Conservation (phyloP, 2,329 filamentous ascomycete species). For the Hypoxylon sp. region DNA sequence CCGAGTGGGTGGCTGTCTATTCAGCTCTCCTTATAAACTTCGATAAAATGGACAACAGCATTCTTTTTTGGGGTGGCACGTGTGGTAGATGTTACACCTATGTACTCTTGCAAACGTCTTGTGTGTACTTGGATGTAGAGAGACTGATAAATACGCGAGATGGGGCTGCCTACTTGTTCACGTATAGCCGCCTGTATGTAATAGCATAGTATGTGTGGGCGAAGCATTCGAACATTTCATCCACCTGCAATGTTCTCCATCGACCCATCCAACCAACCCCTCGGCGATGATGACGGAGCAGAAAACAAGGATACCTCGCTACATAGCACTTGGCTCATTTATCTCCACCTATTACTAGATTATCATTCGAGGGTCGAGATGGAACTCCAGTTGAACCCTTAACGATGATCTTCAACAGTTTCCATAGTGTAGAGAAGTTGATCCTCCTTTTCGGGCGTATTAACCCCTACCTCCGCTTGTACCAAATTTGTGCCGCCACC, state of each 20-base stretch:
- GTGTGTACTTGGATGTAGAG: constrained; percentile 20
- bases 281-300: constrained; percentile 31
- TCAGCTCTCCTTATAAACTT: neutral
- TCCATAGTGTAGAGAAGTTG: constrained; percentile 23
- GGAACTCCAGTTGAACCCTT: constrained; percentile 25
- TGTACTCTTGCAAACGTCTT: constrained; percentile 9
- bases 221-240: constrained; percentile 23
- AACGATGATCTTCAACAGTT: constrained; percentile 23
- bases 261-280: constrained; percentile 38
- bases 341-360: constrained; percentile 33
- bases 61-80: constrained; percentile 12
- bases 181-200: constrained; percentile 7
- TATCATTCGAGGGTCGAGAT: constrained; percentile 21
- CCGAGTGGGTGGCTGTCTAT: constrained; percentile 19
- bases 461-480: constrained; percentile 35
- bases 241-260: constrained; percentile 32
- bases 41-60: constrained; percentile 4
- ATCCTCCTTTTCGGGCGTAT: constrained; percentile 29
- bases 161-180: constrained; percentile 12
- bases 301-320: constrained; percentile 21
- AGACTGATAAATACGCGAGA: constrained; percentile 42
- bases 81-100: constrained; percentile 6
- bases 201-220: constrained; percentile 5
- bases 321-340: constrained; percentile 18
- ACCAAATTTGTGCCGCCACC: constrained; percentile 28